Base-by-base conservation (phyloP, 495 filamentous ascomycete genomes). In the Acidomyces sp. region DNA sequence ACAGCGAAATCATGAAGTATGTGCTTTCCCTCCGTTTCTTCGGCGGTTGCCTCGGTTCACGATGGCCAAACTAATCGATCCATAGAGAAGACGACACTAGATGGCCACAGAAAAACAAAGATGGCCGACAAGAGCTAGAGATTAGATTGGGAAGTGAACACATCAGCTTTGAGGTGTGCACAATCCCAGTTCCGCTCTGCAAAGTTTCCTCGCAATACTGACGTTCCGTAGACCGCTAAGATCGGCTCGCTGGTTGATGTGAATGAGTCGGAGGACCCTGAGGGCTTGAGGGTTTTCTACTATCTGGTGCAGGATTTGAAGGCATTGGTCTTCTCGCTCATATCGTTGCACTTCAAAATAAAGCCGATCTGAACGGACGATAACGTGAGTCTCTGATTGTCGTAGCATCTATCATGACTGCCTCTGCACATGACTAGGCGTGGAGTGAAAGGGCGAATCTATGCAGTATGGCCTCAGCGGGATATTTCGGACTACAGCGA, bases 41-140 rank as follows among this genome's bases (percentile, higher is more conserved):
- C n/a, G 13, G 18, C 10, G 12, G 1, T 22, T 15, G 17, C 4
- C 6, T 2, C 1, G 16, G 5, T 16, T 41, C 27, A 11, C 17
- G 16, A 6, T 12, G 21, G n/a, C n/a, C n/a, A n/a, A n/a, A n/a
- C 36, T 45, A 7, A 45, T 19, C 9, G 6, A 30, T n/a, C 15
- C 4, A 45, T 52, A 93, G 85, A 71, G 92, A 99, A 74, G 90
- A 96, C 56, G 92, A 99, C 55, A 78, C 75, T n/a, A 94, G 93
- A 62, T 99, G 92, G 92, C 92, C 92, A 1, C 84, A 87, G 61
- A 99, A 96, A 72, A 96, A 96, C 65, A 96, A 95, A 65, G 92
- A 99, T 56, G 92, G 92, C 29, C 75, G 88, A 37, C 92, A 96
- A 54, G 92, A 99, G 63, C 70, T 99, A 36, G 92, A 99, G 59